Evolutionary conservation across 106 monocot genomes (phyloP), one percentile per base, ranked within the genome.

Genomic region (Phalaenopsis equestris): DNA sequence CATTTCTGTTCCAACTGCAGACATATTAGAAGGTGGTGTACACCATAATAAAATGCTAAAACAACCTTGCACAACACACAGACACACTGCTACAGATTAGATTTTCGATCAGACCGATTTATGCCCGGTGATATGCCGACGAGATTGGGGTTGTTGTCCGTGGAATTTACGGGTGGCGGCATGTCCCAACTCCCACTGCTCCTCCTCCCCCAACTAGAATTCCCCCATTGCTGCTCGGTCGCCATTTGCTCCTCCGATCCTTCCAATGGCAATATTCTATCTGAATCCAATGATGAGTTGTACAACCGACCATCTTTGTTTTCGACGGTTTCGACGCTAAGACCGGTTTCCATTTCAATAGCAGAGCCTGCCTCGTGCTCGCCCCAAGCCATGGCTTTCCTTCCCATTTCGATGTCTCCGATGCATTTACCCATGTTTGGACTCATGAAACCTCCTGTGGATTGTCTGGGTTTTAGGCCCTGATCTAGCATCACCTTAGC

Each of bases 351-450:
- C 21, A 84, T 41, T 67, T 92, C 88, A 56, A 80, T 65, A 2
- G 58, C 77, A 1, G 68, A 46, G 0, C 38, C 81, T 3, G 72
- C 52, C 1, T 73, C 84, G 52, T 79, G 79, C 42, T 84, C 87
- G 78, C 83, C 84, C 89, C 91, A 91, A 43, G 83, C 70, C 42
- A 87, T 82, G 11, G 93, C 84, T 55, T 90, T 93, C 57, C 90
- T 88, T 5, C 93, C 93, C 80, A 84, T 77, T 38, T 90, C 90
- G 21, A 93, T 47, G 36, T 90, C 92, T 56, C 81, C 83, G 4
- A 67, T 73, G 19, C 18, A 36, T 83, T 82, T 87, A 2, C 88
- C 85, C 88, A 91, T 88, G 87, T 86, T 86, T 17, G 87, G 90
- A 43, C 94, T 86, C 47, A 90, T 81, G 70, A 91, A 91, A 78